phyloP scores from a whole-genome alignment of 2,329 filamentous ascomycete genomes.

The Trichoderma gracile region DNA sequence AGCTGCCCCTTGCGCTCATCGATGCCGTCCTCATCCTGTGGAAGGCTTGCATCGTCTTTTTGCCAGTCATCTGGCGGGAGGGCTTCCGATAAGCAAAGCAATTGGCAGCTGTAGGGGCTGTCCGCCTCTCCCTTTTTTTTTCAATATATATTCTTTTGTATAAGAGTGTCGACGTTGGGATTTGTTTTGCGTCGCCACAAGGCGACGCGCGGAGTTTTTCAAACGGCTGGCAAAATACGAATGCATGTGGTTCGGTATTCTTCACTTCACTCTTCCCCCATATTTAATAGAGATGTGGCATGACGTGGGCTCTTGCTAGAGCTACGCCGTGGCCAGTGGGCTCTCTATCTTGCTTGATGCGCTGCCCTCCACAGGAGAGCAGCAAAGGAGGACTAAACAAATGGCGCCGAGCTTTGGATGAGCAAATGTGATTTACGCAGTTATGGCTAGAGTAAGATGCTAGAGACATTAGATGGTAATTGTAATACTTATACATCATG shows the following conservation, averaged over 20 bases:
- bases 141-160: not conserved
- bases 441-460: conserved; percentile 14
- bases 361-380: not conserved
- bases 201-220: conserved; percentile 18
- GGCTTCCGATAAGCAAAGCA: conserved; percentile 33
- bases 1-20: conserved; percentile 60
- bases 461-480: not conserved
- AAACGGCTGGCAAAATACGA: not conserved
- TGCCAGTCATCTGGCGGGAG: conserved; percentile 78
- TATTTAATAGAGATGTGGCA: not conserved
- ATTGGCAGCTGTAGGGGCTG: not conserved
- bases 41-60: conserved; percentile 78
- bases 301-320: not conserved
- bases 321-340: not conserved
- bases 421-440: conserved; percentile 17
- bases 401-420: not conserved
- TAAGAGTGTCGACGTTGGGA: not conserved
- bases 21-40: conserved; percentile 71
- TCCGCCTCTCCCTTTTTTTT: not conserved
- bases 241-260: not conserved
- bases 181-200: not conserved
- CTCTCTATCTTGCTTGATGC: not conserved
- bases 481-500: not conserved
- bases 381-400: not conserved
- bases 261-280: not conserved